Conservation (phyloP, 2,329 filamentous ascomycete species). For the Mycogone perniciosa region DNA sequence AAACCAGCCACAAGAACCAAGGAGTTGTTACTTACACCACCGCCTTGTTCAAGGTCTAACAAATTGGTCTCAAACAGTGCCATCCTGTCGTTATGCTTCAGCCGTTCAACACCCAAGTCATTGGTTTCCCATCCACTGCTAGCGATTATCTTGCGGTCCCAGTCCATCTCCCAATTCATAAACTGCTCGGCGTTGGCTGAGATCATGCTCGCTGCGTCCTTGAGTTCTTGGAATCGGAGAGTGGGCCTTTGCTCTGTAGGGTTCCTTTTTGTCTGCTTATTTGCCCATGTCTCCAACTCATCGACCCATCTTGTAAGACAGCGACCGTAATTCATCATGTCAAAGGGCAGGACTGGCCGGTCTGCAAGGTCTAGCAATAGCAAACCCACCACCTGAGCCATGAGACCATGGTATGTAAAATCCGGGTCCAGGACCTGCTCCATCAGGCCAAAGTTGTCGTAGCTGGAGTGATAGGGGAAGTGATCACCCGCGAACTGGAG, state of each 20-base stretch:
- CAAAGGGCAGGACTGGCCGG: constrained; percentile 73
- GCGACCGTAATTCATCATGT: constrained; percentile 66
- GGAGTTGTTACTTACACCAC: constrained; percentile 58
- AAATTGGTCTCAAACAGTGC: constrained; percentile 75
- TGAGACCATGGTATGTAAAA: constrained; percentile 71
- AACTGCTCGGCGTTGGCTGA: constrained; percentile 50
- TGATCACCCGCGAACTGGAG: constrained; percentile 65
- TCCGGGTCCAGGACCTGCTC: constrained; percentile 70
- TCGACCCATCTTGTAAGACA: constrained; percentile 59
- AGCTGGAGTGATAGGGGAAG: constrained; percentile 74
- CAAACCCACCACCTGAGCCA: constrained; percentile 74
- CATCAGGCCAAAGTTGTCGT: constrained; percentile 89
- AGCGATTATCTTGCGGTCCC: constrained; percentile 66
- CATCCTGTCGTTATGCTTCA: constrained; percentile 73
- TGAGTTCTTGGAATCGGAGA: constrained; percentile 29
- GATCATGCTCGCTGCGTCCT: constrained; percentile 56
- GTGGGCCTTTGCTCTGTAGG: constrained; percentile 4
- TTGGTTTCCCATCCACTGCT: constrained; percentile 71
- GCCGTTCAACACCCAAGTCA: constrained; percentile 58
- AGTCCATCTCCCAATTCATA: constrained; percentile 67
- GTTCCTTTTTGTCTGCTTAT: constrained; percentile 41
- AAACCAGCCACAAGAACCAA: constrained; percentile 8
- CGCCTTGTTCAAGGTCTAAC: constrained; percentile 64
- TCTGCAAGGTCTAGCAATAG: constrained; percentile 83
- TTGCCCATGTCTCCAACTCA: constrained; percentile 60